Evolutionary conservation across 2,329 filamentous ascomycete species (phyloP).

Genomic region (Verruconis gallopava): DNA sequence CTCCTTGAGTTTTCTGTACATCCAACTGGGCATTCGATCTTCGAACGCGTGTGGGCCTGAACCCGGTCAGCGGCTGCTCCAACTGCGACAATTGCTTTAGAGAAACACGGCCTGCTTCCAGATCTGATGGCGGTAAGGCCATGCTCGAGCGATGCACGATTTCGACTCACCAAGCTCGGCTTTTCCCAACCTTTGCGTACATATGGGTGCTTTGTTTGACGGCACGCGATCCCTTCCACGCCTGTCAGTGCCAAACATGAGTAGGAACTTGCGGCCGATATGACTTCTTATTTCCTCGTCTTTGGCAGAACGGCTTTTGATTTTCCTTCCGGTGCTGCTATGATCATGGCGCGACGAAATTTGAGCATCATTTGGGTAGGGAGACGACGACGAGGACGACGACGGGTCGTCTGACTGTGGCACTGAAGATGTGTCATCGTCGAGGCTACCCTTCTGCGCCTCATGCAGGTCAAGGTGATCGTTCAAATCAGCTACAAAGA

Average conservation of each 20-base stretch:
- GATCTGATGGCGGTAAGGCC: too few relatives aligned
- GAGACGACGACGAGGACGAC: not conserved
- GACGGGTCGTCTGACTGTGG: conserved; percentile 1
- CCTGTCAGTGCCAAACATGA: conserved; percentile 3
- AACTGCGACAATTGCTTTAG: too few relatives aligned
- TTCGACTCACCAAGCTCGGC: not conserved
- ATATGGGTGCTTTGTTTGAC: not conserved
- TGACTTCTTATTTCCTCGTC: not conserved
- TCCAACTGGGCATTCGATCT: conserved; percentile 30
- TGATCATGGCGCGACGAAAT: not conserved
- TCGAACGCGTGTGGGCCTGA: conserved; percentile 37
- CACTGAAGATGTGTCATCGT: conserved; percentile 6
- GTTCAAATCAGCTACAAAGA: conserved; percentile 29
- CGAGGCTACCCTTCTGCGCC: conserved; percentile 21
- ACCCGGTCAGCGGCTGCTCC: too few relatives aligned
- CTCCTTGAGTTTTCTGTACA: conserved; percentile 27
- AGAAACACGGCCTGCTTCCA: too few relatives aligned
- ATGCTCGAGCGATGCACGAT: too few relatives aligned
- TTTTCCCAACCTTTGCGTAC: not conserved
- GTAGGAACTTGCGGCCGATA: conserved; percentile 8
- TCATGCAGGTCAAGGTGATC: conserved; percentile 34
- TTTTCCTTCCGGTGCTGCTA: not conserved
- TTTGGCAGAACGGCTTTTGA: not conserved
- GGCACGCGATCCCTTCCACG: not conserved
- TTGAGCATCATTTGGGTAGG: not conserved